These are phyloP conservation scores for Paramarasmius palmivorus DNA, from an alignment of 1,284 basidiomycete genomes.

Conservation along the genomic window DNA sequence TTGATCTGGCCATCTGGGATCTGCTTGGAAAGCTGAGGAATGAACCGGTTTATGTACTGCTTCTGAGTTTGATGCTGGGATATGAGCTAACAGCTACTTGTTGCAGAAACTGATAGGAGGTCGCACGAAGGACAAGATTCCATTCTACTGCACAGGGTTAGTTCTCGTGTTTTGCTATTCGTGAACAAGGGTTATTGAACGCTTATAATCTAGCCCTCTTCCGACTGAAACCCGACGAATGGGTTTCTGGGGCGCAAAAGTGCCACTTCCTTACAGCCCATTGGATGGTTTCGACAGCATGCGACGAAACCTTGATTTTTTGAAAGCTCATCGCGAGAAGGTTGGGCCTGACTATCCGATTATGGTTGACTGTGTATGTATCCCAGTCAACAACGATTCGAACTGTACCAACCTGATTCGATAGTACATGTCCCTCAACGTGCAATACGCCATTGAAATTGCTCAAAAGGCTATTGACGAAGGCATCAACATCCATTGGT, in stretches of 20 bases:
- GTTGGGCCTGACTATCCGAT: constrained; percentile 45
- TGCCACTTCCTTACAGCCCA: constrained; percentile 47
- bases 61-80: not conserved
- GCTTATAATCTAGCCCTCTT: constrained; percentile 6
- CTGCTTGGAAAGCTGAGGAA: constrained; percentile 50
- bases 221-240: constrained; percentile 44
- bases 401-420: not conserved
- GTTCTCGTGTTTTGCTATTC: constrained; percentile 8
- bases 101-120: constrained; percentile 50
- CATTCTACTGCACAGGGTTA: constrained; percentile 51
- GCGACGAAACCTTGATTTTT: constrained; percentile 47
- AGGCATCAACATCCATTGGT: constrained; percentile 50
- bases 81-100: not conserved
- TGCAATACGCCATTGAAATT: constrained; percentile 47
- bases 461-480: constrained; percentile 41
- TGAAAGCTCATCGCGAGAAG: constrained; percentile 40
- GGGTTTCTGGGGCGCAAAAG: constrained; percentile 53
- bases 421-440: constrained; percentile 43
- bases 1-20: constrained; percentile 49
- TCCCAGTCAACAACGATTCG: not conserved
- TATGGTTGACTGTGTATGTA: constrained; percentile 38
- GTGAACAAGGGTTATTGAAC: not conserved
- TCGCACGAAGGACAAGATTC: constrained; percentile 45
- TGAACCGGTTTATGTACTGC: constrained; percentile 44
- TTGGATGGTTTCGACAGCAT: constrained; percentile 44